phyloP scores from a whole-genome alignment of 2,329 filamentous ascomycete species.

The Cucurbitaria berberidis region DNA sequence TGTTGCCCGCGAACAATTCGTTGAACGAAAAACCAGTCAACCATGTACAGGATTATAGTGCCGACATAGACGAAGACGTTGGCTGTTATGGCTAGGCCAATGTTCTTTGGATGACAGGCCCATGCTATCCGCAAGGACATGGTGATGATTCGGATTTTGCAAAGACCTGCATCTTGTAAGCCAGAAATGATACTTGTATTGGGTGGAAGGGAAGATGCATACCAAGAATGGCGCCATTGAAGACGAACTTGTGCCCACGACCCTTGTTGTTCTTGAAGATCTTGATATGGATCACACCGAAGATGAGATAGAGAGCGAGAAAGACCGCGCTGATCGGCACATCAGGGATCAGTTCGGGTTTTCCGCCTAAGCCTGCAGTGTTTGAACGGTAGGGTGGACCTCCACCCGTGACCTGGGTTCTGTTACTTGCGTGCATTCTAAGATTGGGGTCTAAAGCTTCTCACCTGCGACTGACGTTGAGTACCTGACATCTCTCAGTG shows the following conservation, averaged over 20 bases:
- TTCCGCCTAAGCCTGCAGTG: constrained; percentile 36
- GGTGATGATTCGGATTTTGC: constrained; percentile 52
- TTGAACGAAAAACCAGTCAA: constrained; percentile 81
- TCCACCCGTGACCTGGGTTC: constrained; percentile 14
- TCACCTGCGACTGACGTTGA: constrained; percentile 10
- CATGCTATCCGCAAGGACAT: constrained; percentile 51
- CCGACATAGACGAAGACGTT: constrained; percentile 75
- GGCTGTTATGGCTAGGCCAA: constrained; percentile 63
- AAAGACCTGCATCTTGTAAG: constrained; percentile 47
- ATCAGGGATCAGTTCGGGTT: constrained; percentile 44
- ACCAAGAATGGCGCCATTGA: constrained; percentile 53
- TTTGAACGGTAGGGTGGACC: constrained; percentile 41
- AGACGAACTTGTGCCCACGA: constrained; percentile 52
- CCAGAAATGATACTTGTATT: neutral
- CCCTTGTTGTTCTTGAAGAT: constrained; percentile 50
- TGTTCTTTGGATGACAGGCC: constrained; percentile 46
- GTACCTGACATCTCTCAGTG: constrained; percentile 15
- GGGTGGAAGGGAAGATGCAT: constrained; percentile 2
- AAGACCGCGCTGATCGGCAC: constrained; percentile 51
- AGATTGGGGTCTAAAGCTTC: constrained; percentile 1
- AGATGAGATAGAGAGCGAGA: constrained; percentile 49
- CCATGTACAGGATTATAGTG: constrained; percentile 76
- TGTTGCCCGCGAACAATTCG: constrained; percentile 77
- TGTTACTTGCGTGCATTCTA: constrained; percentile 2
- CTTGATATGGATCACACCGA: constrained; percentile 50